These are phyloP conservation scores for Ceratocystis colombiana DNA, from an alignment of 2,329 filamentous ascomycete genomes.

Conservation along the genomic window DNA sequence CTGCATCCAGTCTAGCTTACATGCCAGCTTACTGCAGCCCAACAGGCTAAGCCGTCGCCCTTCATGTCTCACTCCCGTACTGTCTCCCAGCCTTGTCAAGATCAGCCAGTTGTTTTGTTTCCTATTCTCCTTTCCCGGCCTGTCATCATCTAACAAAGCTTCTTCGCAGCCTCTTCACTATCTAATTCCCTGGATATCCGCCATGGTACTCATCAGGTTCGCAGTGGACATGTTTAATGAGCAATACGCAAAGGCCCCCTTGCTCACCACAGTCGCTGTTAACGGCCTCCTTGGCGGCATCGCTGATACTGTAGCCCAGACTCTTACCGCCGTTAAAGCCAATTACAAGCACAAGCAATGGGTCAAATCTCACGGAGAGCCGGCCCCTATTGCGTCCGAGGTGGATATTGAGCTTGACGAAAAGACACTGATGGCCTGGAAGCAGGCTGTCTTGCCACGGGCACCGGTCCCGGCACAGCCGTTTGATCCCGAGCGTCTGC, in stretches of 20 bases:
- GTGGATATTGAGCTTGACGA: slow-evolving; percentile 57
- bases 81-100: background rate
- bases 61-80: background rate
- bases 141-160: background rate
- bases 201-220: slow-evolving; percentile 19
- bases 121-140: background rate
- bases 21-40: background rate
- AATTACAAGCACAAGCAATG: slow-evolving; percentile 38
- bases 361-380: slow-evolving; percentile 61
- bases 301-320: slow-evolving; percentile 91
- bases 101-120: background rate
- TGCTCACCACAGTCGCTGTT: slow-evolving; percentile 98
- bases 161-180: slow-evolving; percentile 21
- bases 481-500: slow-evolving; percentile 91
- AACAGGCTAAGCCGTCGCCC: background rate
- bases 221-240: slow-evolving; percentile 16
- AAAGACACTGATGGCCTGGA: slow-evolving; percentile 58
- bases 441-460: slow-evolving; percentile 56
- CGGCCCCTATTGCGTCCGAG: background rate
- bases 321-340: slow-evolving; percentile 71
- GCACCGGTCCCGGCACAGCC: slow-evolving; percentile 34
- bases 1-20: slow-evolving; percentile 2
- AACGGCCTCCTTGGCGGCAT: slow-evolving; percentile 93
- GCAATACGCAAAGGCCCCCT: slow-evolving; percentile 35
- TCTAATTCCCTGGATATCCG: slow-evolving; percentile 17